Conservation (phyloP, 495 filamentous ascomycete genomes). For the Penicillium robsamsonii region DNA sequence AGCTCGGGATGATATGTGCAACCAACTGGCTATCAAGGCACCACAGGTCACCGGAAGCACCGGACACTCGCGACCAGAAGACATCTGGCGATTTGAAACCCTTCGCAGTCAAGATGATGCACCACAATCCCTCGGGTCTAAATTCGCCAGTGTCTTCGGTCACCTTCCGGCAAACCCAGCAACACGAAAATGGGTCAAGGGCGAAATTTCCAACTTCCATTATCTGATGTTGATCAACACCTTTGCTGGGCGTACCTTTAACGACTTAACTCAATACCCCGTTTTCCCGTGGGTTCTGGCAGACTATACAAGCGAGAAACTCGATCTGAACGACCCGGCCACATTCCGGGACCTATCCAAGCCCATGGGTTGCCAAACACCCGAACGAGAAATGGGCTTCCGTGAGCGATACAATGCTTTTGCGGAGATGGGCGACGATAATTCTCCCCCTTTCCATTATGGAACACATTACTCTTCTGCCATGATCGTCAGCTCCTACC, state of each 20-base stretch:
- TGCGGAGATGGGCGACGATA: constrained; percentile 83
- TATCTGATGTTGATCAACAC: constrained; percentile 99
- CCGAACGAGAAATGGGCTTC: constrained; percentile 70
- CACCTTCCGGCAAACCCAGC: constrained; percentile 68
- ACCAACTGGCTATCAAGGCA: constrained; percentile 69
- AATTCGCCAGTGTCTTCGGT: constrained; percentile 94
- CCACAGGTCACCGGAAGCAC: constrained; percentile 65
- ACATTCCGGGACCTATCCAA: constrained; percentile 90
- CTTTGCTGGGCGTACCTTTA: constrained; percentile 94
- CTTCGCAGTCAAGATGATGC: constrained; percentile 77
- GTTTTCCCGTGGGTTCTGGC: constrained; percentile 97
- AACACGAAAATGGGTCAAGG: constrained; percentile 86
- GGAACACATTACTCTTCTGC: constrained; percentile 98
- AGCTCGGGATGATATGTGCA: constrained; percentile 74
- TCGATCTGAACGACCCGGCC: constrained; percentile 78
- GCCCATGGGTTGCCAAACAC: constrained; percentile 93
- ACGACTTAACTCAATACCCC: constrained; percentile 96
- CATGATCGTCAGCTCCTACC: constrained; percentile 96
- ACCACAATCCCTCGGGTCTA: constrained; percentile 80
- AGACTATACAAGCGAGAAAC: constrained; percentile 93
- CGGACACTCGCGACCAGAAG: constrained; percentile 55
- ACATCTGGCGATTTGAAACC: constrained; percentile 85
- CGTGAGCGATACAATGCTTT: constrained; percentile 80
- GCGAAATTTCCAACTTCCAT: constrained; percentile 97
- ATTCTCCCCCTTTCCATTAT: constrained; percentile 85